Evolutionary conservation across 129 eudicot species (phyloP), one percentile per base, ranked within the genome.

Genomic region (Chrysanthemum seticuspe): DNA sequence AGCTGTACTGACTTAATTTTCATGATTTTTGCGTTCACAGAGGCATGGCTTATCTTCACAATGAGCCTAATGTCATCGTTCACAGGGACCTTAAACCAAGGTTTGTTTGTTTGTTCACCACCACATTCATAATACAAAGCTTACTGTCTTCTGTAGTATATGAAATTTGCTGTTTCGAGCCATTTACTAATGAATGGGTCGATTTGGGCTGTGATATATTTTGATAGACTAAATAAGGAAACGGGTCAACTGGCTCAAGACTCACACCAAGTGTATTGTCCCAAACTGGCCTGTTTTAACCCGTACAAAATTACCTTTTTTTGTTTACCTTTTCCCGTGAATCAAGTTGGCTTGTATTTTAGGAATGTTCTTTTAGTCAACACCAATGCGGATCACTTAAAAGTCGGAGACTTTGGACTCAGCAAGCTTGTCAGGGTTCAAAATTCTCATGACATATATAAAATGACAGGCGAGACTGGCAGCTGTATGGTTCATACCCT

Each of bases 401-500:
- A 94, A 82, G 99, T 94, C 50, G 99, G 99, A 70, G 99, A 94
- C 68, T 94, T 94, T 74, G 99, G 99, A 59, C 79, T 94, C 56
- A 94, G 97, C 89, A 94, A 94, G 76, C 97, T 94, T 48, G 88
- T 94, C 61, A 88, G 85, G 79, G 99, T 86, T 73, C 88, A 94
- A 74, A 76, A 90, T 79, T 88, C 97, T 79, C 96, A 86, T 36
- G 97, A 94, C 61, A 96, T 90, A 52, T 94, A 90, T 76, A 94
- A 94, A 76, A 81, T 94, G 97, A 94, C 99, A 8, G 99, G 99
- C 78, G 99, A 94, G 80, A 90, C 99, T 19, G 99, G 99, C 78
- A 94, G 99, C 83, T 94, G 99, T 94, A 83, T 88, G 97, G 74
- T 68, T 69, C 27, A 70, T 19, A 70, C 53, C 62, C 19, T 78